A percentile compares a stretch with the other conserved stretches of the same genome.
Conservation (phyloP, 1,139 yeast species). For the Meyerozyma guilliermondii region DNA sequence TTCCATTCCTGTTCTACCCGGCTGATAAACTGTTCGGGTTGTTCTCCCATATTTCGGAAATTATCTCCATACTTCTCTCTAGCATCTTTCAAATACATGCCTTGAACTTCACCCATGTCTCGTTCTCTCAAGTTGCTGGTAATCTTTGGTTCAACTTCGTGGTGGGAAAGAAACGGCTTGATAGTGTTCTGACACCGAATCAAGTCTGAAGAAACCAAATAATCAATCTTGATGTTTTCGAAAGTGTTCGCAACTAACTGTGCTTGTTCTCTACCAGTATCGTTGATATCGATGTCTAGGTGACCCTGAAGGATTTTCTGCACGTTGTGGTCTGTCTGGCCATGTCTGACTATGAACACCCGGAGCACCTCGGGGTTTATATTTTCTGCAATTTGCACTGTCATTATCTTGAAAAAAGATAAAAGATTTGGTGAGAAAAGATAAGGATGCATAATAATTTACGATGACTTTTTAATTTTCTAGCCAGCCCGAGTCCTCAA, state of each 20-base stretch:
- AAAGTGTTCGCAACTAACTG: constrained; percentile 41
- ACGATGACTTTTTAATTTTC: too few species aligned
- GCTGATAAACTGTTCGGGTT: constrained; percentile 34
- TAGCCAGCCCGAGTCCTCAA: constrained; percentile 20
- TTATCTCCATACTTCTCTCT: constrained; percentile 33
- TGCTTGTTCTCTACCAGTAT: constrained; percentile 55
- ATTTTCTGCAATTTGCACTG: constrained; percentile 27
- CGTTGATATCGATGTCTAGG: constrained; percentile 54
- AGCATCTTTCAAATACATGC: constrained; percentile 68
- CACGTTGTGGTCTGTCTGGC: constrained; percentile 71
- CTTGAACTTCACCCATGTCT: constrained; percentile 74
- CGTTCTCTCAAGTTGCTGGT: constrained; percentile 62
- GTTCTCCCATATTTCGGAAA: constrained; percentile 42
- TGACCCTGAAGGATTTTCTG: constrained; percentile 74
- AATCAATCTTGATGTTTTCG: constrained; percentile 39
- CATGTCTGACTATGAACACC: constrained; percentile 68
- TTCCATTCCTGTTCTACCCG: constrained; percentile 52
- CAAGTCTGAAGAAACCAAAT: constrained; percentile 56
- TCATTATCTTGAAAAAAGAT: constrained; percentile 16
- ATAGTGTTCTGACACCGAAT: constrained; percentile 55
- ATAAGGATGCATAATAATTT: neutral
- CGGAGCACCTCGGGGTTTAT: constrained; percentile 38
- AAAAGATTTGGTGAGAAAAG: neutral
- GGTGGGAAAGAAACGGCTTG: constrained; percentile 28
- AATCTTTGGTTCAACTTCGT: constrained; percentile 15